Evolutionary conservation across 768 basidiomycete genomes (phyloP), one percentile per base, ranked within the genome.

Genomic region (Naganishia vishniacii): DNA sequence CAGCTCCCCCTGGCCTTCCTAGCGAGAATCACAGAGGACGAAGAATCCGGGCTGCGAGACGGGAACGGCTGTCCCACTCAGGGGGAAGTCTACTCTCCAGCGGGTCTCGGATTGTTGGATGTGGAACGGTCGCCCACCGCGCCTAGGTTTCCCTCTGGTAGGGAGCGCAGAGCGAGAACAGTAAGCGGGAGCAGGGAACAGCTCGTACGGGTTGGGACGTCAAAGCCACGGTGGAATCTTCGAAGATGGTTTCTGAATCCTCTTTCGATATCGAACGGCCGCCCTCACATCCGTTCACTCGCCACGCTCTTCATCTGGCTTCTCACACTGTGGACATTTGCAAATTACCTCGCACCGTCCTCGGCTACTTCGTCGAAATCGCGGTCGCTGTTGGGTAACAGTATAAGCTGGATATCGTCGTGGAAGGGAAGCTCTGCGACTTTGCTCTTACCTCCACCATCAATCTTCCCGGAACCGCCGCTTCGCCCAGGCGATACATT

Each of bases 401-500:
- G 34, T 34, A 8, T 56, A 20, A n/a, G 34, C 34, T 56, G 53
- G 53, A 40, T 56, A 12, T 4, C 32, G 23, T 47, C 37, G 8
- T 63, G 28, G 26, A 53, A 53, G 34, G 47, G 25, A 8, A 25
- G 48, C 61, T 23, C 13, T 29, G 56, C 18, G 16, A 40, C 34
- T 8, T 28, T 40, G 12, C 15, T 60, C 9, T 25, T 28, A 32
- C 49, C 72, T 7, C 69, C 70, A 1, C 66, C 68, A 0, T 15
- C n/a, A n/a, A n/a, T 45, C 26, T 75, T 71, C 37, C 73, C 73
- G 0, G 37, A 49, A 25, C 73, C 73, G 9, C 69, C 69, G 5
- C 34, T 49, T 32, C 68, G 74, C 23, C 62, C 70, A 41, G 68
- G 68, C 15, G 73, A 75, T 49, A 67, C 68, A 49, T 37, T 46